These are phyloP conservation scores for Lodderomyces jiufengensis DNA, from an alignment of 1,139 yeast species.

Conservation along the genomic window DNA sequence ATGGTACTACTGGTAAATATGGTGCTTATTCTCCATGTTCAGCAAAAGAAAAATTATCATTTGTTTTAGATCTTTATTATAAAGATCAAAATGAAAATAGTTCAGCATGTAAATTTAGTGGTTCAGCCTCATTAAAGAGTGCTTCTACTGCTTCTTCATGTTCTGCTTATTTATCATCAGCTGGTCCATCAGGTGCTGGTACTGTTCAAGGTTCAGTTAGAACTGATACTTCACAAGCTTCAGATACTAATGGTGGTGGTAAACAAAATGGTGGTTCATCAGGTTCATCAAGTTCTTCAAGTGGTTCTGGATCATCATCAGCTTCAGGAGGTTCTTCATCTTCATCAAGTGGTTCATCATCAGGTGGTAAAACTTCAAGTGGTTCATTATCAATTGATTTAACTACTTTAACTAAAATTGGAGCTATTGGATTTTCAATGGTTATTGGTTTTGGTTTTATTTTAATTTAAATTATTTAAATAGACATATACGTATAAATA, in stretches of 20 bases:
- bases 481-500: not conserved
- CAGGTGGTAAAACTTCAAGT: slow-evolving; percentile 16
- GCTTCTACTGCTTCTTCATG: slow-evolving; percentile 55
- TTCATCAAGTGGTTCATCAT: slow-evolving; percentile 10
- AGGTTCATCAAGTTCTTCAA: slow-evolving; percentile 19
- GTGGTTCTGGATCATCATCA: slow-evolving; percentile 15
- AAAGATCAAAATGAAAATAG: slow-evolving; percentile 37
- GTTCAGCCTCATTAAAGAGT: slow-evolving; percentile 50
- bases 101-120: slow-evolving; percentile 65
- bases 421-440: slow-evolving; percentile 22
- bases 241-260: slow-evolving; percentile 32
- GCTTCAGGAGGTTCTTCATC: slow-evolving; percentile 14
- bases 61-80: slow-evolving; percentile 59
- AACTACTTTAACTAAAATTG: slow-evolving; percentile 13
- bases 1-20: slow-evolving; percentile 59
- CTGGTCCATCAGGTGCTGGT: slow-evolving; percentile 40
- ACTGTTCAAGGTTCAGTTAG: slow-evolving; percentile 31
- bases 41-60: slow-evolving; percentile 59
- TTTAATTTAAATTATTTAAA: slow-evolving; percentile 14
- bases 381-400: slow-evolving; percentile 5
- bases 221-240: slow-evolving; percentile 24
- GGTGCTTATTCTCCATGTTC: slow-evolving; percentile 63
- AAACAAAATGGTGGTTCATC: slow-evolving; percentile 17
- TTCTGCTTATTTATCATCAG: slow-evolving; percentile 38
- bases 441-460: slow-evolving; percentile 21